Evolutionary conservation across 2,329 filamentous ascomycete species (phyloP).

Genomic region (Salinomyces thailandicus): DNA sequence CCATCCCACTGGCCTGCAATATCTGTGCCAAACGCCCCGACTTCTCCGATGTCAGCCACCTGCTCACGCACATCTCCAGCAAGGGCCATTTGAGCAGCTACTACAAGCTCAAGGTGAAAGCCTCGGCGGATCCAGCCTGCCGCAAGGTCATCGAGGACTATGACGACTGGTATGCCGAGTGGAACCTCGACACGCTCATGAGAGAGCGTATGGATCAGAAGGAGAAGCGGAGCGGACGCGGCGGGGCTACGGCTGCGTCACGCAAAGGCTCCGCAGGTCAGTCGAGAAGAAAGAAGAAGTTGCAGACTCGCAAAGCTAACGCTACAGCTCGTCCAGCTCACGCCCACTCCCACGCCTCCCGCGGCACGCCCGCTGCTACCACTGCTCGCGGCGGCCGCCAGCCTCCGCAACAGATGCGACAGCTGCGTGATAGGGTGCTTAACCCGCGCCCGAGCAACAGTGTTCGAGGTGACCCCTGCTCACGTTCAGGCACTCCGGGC

Average conservation of each 20-base stretch:
- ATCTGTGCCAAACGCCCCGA: constrained; percentile 69
- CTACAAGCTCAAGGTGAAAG: constrained; percentile 68
- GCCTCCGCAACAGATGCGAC: constrained; percentile 1
- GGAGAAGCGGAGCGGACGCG: constrained; percentile 39
- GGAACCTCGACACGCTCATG: constrained; percentile 62
- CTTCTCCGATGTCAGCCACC: constrained; percentile 84
- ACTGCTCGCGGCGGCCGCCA: constrained; percentile 4
- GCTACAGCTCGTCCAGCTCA: constrained; percentile 3
- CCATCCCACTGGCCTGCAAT: constrained; percentile 58
- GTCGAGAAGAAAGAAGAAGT: constrained; percentile 4
- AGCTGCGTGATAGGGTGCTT: constrained; percentile 20
- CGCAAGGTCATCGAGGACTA: constrained; percentile 54
- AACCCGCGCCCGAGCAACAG: constrained; percentile 22
- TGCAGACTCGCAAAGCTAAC: background rate
- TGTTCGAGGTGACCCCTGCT: constrained; percentile 17
- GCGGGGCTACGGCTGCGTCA: constrained; percentile 3
- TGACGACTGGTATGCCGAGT: constrained; percentile 64
- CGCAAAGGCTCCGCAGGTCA: constrained; percentile 12
- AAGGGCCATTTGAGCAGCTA: constrained; percentile 83
- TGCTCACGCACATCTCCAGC: constrained; percentile 84
- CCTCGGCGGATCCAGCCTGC: constrained; percentile 49
- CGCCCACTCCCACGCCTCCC: constrained; percentile 9
- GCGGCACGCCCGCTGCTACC: constrained; percentile 16
- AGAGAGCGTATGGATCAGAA: constrained; percentile 69
- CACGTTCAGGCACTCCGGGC: constrained; percentile 19